Evolutionary conservation across 768 basidiomycete species (phyloP).

Genomic region (Guyanaporus albipodus): DNA sequence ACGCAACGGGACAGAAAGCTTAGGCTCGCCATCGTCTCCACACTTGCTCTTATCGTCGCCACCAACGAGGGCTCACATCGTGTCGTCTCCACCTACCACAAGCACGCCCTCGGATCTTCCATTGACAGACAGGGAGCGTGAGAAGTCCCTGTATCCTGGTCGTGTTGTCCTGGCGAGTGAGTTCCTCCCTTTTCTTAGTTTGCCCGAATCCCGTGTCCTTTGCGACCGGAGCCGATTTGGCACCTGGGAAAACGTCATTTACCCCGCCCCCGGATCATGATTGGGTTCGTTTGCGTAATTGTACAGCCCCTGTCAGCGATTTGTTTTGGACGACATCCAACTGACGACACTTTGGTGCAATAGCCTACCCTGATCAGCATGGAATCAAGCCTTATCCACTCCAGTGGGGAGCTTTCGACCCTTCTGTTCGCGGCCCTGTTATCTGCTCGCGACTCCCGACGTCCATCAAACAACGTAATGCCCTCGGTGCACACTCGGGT

Average conservation of each 20-base stretch:
- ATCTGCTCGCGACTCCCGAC: constrained; percentile 82
- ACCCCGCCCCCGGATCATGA: constrained; percentile 11
- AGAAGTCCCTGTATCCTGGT: constrained; percentile 74
- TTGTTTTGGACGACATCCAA: constrained; percentile 1
- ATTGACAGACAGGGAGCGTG: constrained; percentile 57
- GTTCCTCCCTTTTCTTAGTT: constrained; percentile 26
- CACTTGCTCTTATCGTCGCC: constrained; percentile 28
- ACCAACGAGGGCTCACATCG: constrained; percentile 23
- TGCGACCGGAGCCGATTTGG: background rate
- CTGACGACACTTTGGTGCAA: constrained; percentile 10
- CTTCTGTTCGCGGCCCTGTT: constrained; percentile 74
- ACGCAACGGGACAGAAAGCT: constrained; percentile 6
- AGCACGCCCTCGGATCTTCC: constrained; percentile 17
- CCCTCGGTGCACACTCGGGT: constrained; percentile 90
- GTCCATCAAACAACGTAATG: constrained; percentile 87
- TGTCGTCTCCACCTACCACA: constrained; percentile 26
- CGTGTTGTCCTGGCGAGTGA: constrained; percentile 81
- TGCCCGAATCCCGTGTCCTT: too few species aligned
- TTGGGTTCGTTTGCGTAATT: constrained; percentile 4
- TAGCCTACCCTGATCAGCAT: constrained; percentile 88
- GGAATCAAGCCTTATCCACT: constrained; percentile 79
- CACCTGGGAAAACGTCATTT: background rate
- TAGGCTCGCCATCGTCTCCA: constrained; percentile 23
- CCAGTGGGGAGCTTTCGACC: constrained; percentile 72
- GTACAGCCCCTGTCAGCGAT: constrained; percentile 3